Percentiles rank a stretch among this genome's conserved stretches.
Evolutionary conservation across 176 grass and related monocot genomes (phyloP).

Genomic region (Aegilops bicornis): DNA sequence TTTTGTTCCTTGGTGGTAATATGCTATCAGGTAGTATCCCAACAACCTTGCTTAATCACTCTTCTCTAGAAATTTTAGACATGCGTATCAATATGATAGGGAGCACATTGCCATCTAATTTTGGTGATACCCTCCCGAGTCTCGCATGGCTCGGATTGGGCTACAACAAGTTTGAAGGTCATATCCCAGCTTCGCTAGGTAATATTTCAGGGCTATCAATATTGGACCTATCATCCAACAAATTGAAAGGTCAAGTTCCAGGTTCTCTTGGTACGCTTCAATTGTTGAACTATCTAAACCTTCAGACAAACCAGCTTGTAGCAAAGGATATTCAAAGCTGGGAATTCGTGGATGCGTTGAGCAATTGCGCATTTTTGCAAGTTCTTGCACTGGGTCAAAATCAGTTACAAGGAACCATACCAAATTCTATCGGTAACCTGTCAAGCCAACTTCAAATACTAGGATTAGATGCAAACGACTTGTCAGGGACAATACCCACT

Average conservation of each 20-base stretch:
- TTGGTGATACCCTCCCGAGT: neutral
- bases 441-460: neutral
- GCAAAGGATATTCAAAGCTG: neutral
- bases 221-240: conserved; percentile 14
- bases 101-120: neutral
- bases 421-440: neutral
- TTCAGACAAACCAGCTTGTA: conserved; percentile 11
- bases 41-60: neutral
- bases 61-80: neutral
- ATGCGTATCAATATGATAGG: neutral
- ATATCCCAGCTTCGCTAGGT: conserved; percentile 28
- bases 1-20: neutral
- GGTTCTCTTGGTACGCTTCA: conserved; percentile 5
- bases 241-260: conserved; percentile 8
- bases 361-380: neutral
- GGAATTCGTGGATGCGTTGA: neutral
- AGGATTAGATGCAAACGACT: neutral
- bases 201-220: neutral
- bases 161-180: neutral
- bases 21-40: neutral
- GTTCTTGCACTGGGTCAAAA: neutral
- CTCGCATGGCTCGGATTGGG: neutral
- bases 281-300: neutral
- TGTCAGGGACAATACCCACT: neutral
- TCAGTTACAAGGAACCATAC: neutral